Base-by-base conservation (phyloP, 2,329 filamentous ascomycete species). In the Ascochyta rabiei region DNA sequence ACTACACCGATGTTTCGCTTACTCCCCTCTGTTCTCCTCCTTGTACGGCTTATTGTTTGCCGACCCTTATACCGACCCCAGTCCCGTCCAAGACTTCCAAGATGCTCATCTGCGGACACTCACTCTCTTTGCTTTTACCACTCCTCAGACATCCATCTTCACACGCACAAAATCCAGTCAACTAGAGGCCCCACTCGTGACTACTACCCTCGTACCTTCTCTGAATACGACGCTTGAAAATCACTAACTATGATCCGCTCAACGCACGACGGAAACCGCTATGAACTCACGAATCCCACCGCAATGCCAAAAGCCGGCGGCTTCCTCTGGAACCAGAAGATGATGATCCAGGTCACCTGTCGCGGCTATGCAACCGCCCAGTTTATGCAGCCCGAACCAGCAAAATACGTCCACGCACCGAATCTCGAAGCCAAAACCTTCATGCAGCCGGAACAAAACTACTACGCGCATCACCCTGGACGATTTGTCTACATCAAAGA, bases 281-380 rank as follows among this genome's bases (percentile, higher is more conserved):
- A 83, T 69, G 82, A 84, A 68, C 78, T 85, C 59, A 76, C 73
- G 44, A 82, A 78, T 66, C 80, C 82, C n/a, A 83, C 81, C 21
- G 81, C 80, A 35, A 74, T 85, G 77, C 82, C 82, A 45, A 81
- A 83, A 69, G 81, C 82, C 3, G 80, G 77, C 44, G 81, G 78
- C 47, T 85, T 85, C 64, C 75, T 85, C 10, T 85, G 83, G 83
- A 85, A 85, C 61, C 81, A 83, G 69, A 80, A 77, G 70, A 85
- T 85, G 82, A 85, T 85, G 82, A 82, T 85, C 55, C 82, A 84
- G 66, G 75, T 82, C 41, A 84, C 82, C 50, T 84, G 82, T 66
- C 82, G 83, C 18, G 83, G 83, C n/a, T 84, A 83, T 62, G 80
- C 82, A 23, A 83, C 81, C 2, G 78, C 82, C 2, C 82, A 84